phyloP scores from a whole-genome alignment of 2,329 filamentous ascomycete species.

The Rutstroemia sp. region DNA sequence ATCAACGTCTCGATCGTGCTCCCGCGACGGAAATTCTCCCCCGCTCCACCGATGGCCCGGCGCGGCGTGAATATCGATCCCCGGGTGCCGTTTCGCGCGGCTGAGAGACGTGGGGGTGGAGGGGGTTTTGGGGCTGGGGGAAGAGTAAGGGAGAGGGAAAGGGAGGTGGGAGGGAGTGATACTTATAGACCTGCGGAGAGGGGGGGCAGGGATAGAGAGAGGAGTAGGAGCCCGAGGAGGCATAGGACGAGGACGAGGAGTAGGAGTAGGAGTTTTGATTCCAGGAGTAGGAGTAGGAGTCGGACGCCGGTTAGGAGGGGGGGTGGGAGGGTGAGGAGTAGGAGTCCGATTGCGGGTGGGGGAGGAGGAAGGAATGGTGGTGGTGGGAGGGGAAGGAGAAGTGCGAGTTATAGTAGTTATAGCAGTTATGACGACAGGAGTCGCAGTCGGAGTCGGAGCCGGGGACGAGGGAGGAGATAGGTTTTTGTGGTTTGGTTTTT shows the following conservation, averaged over 20 bases:
- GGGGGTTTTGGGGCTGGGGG: conserved; percentile 1
- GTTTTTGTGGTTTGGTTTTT: no score
- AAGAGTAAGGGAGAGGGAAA: conserved; percentile 13
- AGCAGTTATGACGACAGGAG: conserved; percentile 45
- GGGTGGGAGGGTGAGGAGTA: neutral
- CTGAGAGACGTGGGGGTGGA: conserved; percentile 1
- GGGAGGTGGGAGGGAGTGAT: neutral
- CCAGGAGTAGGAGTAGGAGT: neutral
- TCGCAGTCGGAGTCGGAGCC: conserved; percentile 25
- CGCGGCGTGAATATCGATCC: conserved; percentile 54
- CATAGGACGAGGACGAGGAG: neutral
- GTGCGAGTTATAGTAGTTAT: conserved; percentile 56
- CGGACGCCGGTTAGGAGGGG: neutral
- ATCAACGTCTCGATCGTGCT: conserved; percentile 32
- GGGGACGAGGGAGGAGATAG: conserved; percentile 12
- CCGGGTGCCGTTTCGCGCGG: conserved; percentile 29
- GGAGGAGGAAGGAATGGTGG: conserved; percentile 18
- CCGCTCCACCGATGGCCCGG: conserved; percentile 65
- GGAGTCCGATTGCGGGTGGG: neutral
- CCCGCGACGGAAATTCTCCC: conserved; percentile 58
- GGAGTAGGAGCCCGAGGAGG: neutral
- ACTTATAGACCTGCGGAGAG: neutral
- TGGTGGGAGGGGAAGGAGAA: conserved; percentile 38
- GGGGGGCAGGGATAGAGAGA: neutral
- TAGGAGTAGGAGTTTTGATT: neutral